Evolutionary conservation across 768 basidiomycete genomes (phyloP).

Genomic region (Pleurotus cornucopiae): DNA sequence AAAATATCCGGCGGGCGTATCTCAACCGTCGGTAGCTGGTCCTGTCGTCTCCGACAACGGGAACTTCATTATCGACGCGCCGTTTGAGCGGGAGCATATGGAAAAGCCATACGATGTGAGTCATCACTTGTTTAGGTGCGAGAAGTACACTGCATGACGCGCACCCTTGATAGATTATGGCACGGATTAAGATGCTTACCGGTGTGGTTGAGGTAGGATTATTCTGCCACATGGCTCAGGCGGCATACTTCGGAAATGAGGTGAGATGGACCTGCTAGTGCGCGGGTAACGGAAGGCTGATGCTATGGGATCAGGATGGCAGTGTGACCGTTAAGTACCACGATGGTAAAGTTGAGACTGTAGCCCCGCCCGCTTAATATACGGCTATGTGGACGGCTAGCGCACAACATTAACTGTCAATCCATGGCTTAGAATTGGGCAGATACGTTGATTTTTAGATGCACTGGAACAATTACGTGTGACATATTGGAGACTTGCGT

Average conservation of each 20-base stretch:
- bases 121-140: background rate
- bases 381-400: too few relatives aligned
- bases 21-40: slow-evolving; percentile 52
- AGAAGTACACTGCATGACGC: background rate
- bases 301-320: slow-evolving; percentile 46
- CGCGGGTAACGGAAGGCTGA: too few relatives aligned
- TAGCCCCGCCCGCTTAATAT: background rate
- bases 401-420: too few relatives aligned
- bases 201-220: slow-evolving; percentile 98
- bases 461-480: too few relatives aligned
- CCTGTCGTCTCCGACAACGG: slow-evolving; percentile 97
- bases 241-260: slow-evolving; percentile 95
- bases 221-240: slow-evolving; percentile 90
- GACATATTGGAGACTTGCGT: too few relatives aligned
- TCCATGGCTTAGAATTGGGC: too few relatives aligned
- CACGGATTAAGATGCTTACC: slow-evolving; percentile 87
- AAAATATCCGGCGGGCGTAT: background rate
- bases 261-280: slow-evolving; percentile 28
- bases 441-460: too few relatives aligned
- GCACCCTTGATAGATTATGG: slow-evolving; percentile 52
- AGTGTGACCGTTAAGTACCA: slow-evolving; percentile 60
- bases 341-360: slow-evolving; percentile 41
- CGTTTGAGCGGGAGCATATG: slow-evolving; percentile 72
- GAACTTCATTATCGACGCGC: slow-evolving; percentile 97
- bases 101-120: slow-evolving; percentile 58